Evolutionary conservation across 148 eudicot genomes (phyloP), one percentile per base, ranked within the genome.

Genomic region (Rhododendron williamsianum): DNA sequence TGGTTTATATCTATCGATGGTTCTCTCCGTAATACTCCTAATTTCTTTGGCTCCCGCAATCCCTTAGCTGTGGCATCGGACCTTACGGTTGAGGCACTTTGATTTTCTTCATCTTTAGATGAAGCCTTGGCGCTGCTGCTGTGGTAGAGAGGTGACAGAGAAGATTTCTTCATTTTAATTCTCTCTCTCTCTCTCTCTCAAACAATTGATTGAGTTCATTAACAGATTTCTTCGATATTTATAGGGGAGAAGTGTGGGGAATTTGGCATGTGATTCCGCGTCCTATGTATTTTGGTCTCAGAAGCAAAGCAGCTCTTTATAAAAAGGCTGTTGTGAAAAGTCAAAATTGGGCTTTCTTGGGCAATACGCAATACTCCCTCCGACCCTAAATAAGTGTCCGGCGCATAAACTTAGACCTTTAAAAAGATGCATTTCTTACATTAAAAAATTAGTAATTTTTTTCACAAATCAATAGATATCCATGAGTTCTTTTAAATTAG

Each of bases 1-100:
- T 90, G 85, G 81, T 94, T 90, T 52, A 95, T 89, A 27, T 95
- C 98, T 46, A 87, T 86, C 0, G 86, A 82, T 81, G 88, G 83
- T 88, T 91, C 87, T 23, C 83, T 86, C 89, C 85, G 13, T 9
- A n/a, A 2, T 0, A 65, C 90, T 19, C 5, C 90, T 21, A 82
- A 11, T 18, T 80, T 83, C 30, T 82, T 84, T 35, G 76, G 38
- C 1, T 69, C 19, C 16, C 38, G 19, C 74, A 69, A 27, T 27
- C 38, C 38, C 27, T 69, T 67, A 10, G 15, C 73, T 6, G 5
- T 11, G 0, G 30, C 30, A 23, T n/a, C 10, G 25, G 69, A 7
- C 69, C 30, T 63, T 21, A 7, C 11, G 30, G 1, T 11, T 27
- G 73, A 27, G 33, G 1, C 73, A 2, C 10, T 69, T 11, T 10